A percentile compares a stretch with the other conserved stretches of the same genome.
These are phyloP conservation scores for Dictyophora rubrovolvata DNA, from an alignment of 768 basidiomycete genomes.

Conservation along the genomic window DNA sequence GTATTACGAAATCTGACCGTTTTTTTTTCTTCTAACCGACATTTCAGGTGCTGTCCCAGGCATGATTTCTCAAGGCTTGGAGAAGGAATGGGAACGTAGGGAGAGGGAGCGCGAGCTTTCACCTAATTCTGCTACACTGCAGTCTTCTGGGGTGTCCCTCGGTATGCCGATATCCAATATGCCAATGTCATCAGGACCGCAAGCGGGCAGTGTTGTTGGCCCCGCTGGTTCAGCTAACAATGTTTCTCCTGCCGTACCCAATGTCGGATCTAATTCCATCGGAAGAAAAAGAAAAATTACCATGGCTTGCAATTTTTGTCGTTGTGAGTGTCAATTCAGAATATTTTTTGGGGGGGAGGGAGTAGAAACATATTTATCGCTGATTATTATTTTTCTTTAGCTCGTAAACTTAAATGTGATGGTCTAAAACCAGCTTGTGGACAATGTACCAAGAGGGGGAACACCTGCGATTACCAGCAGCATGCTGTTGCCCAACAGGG, in stretches of 20 bases:
- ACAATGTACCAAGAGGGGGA: slow-evolving; percentile 70
- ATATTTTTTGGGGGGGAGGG: background rate
- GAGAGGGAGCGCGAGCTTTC: background rate
- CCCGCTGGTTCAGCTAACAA: background rate
- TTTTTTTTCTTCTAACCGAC: background rate
- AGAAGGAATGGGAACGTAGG: background rate
- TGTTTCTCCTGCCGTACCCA: background rate
- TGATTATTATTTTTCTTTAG: slow-evolving; percentile 27
- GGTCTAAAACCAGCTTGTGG: slow-evolving; percentile 75
- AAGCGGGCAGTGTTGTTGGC: background rate
- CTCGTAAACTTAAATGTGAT: slow-evolving; percentile 83
- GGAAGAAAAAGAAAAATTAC: slow-evolving; percentile 75
- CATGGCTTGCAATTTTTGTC: slow-evolving; percentile 85
- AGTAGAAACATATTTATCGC: slow-evolving; percentile 11
- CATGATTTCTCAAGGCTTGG: background rate
- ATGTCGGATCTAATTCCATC: slow-evolving; percentile 29
- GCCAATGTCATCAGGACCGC: background rate
- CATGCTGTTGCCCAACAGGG: slow-evolving; percentile 13
- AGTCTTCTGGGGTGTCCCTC: background rate
- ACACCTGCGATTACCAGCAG: slow-evolving; percentile 73
- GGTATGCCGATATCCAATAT: background rate
- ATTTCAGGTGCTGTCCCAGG: background rate
- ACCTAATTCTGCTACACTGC: background rate
- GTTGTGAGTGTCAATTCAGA: slow-evolving; percentile 58
- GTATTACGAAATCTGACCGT: background rate